phyloP scores from a whole-genome alignment of 768 basidiomycete species.

The Ramaria rubella region DNA sequence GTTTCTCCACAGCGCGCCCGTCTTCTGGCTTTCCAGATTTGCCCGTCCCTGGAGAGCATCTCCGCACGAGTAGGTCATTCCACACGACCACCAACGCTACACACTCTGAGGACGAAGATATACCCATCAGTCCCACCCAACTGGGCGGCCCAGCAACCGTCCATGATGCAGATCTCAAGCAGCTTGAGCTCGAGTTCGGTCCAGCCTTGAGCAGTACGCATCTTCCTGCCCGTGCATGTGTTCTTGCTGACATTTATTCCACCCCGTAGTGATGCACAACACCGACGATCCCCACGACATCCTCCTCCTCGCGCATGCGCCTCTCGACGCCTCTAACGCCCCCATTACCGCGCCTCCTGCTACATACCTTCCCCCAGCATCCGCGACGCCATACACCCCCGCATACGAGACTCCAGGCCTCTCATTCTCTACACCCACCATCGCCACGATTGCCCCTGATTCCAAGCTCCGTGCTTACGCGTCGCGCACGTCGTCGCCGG shows the following conservation, averaged over 20 bases:
- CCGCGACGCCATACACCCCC: conserved; percentile 3
- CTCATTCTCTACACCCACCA: conserved; percentile 21
- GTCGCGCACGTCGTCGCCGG: too few species aligned
- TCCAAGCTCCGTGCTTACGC: conserved; percentile 75
- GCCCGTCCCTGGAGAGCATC: conserved; percentile 18
- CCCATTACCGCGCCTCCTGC: conserved; percentile 3
- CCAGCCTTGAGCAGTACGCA: conserved; percentile 65
- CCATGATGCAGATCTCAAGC: neutral
- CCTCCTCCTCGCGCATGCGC: conserved; percentile 39
- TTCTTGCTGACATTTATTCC: neutral
- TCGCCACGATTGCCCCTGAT: conserved; percentile 50
- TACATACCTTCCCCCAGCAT: neutral
- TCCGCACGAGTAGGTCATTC: neutral
- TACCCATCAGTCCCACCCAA: conserved; percentile 10
- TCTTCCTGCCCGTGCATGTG: neutral
- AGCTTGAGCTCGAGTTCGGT: conserved; percentile 30
- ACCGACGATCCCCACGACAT: conserved; percentile 29
- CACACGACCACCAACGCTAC: neutral
- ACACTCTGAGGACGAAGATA: neutral
- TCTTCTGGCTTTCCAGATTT: conserved; percentile 29
- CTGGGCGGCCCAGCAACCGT: neutral
- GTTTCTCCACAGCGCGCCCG: conserved; percentile 31
- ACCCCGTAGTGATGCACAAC: conserved; percentile 7
- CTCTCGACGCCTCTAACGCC: too few species aligned
- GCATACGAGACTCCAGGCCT: conserved; percentile 2